Evolutionary conservation across 1,284 basidiomycete genomes (phyloP), one percentile per base, ranked within the genome.

Genomic region (Macrocystidia cucumis): DNA sequence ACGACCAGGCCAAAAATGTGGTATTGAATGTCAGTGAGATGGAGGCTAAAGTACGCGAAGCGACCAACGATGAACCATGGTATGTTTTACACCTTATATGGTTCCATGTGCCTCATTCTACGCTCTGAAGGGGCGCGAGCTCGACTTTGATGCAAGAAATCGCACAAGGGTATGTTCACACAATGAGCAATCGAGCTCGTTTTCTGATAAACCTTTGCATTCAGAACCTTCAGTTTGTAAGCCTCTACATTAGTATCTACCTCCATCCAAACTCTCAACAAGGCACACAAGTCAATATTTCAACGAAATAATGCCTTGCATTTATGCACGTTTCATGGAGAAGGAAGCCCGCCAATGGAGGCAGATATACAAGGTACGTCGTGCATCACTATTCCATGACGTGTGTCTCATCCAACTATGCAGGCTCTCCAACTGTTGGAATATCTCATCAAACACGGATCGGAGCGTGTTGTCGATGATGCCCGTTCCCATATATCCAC

Each of bases 61-160:
- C 96, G 2, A 98, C 96, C 5, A 98, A 97, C 50, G 92, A 98
- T 54, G 96, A 99, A 47, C 82, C 95, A 38, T 99, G 95, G 95
- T 95, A 54, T 46, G 74, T 59, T 19, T 24, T 23, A 16, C 6
- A 2, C 19, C 9, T n/a, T 13, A 2, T 20, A 24, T 23, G 9
- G 7, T 11, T 7, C 17, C 5, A 31, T 14, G 22, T 32, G 26
- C 34, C 13, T n/a, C 25, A 23, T 21, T 25, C 27, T 24, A 29
- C 12, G 17, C 29, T 13, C 28, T 39, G 40, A 45, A 95, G 91
- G 93, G 95, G 96, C 17, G 95, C 96, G 44, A 93, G 89, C 54
- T 97, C 95, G 35, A 96, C 93, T 13, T 65, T 98, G 56, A 98
- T 98, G 95, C 89, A 93, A 57, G 93, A 98, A 54, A 98, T 98